Evolutionary conservation across 75 land plant species (phyloP), one percentile per base, ranked within the genome.

Genomic region (Isoetes taiwanensis): DNA sequence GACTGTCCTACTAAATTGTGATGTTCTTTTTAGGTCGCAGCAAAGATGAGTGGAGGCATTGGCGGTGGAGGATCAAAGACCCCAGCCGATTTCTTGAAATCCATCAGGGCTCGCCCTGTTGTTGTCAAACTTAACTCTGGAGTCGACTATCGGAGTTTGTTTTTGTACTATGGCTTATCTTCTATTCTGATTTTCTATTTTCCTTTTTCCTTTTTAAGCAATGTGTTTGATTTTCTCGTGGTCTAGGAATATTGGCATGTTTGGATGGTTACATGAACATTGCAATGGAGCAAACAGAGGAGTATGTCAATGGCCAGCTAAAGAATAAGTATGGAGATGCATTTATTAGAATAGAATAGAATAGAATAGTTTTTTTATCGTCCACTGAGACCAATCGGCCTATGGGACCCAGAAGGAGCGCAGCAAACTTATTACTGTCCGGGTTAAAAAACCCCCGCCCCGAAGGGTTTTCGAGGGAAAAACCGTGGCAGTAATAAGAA

Each of bases 61-160:
- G 79, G 69, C 10, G 79, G 73, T 43, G 76, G 75, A 38, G 81
- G 65, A 32, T n/a, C 50, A 5, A 46, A 46, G 50, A 46, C 50
- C 25, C 50, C 50, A 19, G 25, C 50, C 4, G 50, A 46, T 16
- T 46, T 46, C 50, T 23, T 46, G 50, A 19, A 23, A 6, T 46
- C 50, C 25, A 46, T 46, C 50, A 46, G 25, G 19, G 50, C 25
- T 23, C 50, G 50, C 50, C 50, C 50, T 5, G 50, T 46, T 5
- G 50, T 46, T n/a, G 50, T 46, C 16, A 46, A 46, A 23, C 50
- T 46, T 23, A 46, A 46, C 23, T 46, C 50, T 23, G 50, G 50
- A 19, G 50, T 46, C 50, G 50, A 46, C 23, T 46, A 46, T 16
- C 50, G 50, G 5, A 23, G 50, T 46, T 19, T 3, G n/a, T n/a